Base-by-base conservation (phyloP, 768 basidiomycete genomes). In the Saitozyma sp. region DNA sequence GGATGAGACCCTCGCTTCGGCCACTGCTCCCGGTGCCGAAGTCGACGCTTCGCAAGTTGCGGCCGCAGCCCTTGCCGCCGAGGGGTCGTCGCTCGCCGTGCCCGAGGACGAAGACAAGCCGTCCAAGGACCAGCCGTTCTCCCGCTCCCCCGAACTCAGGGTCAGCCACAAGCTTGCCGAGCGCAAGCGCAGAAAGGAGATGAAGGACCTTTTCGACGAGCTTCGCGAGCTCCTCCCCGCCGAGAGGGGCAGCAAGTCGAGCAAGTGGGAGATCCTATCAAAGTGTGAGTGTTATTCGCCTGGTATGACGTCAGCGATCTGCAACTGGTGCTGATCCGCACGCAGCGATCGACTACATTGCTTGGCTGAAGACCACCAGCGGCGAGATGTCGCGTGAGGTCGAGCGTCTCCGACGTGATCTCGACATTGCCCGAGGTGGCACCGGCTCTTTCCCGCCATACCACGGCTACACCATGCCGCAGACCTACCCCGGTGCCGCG, bases 161-260 rank as follows among this genome's bases (percentile, higher is more conserved):
- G 87, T 97, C 40, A 92, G 91, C 2, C 96, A 99, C 81, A 99
- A 99, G 76, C 85, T 99, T 39, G 96, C 96, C 2, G 96, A 99
- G 81, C 84, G 96, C 64, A 97, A 98, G 80, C 82, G 96, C 70
- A 84, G 96, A 80, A 97, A 95, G 81, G 96, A 99, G 81, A 99
- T 99, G 96, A 96, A 96, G 78, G 94, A 97, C 63, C 79, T 99
- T 50, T 98, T 98, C 75, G 96, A 99, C 70, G 96, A 99, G 78
- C 81, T 99, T 66, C 85, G 92, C 61, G 94, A 96, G 78, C 87
- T 91, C 72, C 82, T 99, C 29, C 96, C 96, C 1, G 88, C 89
- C 56, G 92, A 92, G 82, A 86, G 89, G 56, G 92, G 89, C 49
- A 90, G 93, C 87, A 98, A 98, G 77, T 89, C 92, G 17, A 93